Evolutionary conservation across 2,329 filamentous ascomycete species (phyloP).

Genomic region (Kalaharituber pfeilii): DNA sequence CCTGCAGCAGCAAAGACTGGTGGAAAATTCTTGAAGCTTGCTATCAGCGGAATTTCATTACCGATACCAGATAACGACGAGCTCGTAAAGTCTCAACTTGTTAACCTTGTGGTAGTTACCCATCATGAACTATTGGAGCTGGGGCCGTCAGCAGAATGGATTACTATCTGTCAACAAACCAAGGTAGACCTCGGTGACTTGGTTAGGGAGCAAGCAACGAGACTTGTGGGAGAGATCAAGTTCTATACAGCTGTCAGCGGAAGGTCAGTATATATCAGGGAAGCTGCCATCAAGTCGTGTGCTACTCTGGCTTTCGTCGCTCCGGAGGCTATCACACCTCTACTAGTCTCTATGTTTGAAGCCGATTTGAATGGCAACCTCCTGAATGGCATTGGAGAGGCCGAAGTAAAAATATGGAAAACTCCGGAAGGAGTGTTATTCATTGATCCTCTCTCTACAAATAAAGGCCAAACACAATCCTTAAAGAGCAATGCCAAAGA

Average conservation of each 20-base stretch:
- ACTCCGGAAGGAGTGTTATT: conserved; percentile 79
- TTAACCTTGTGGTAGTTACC: conserved; percentile 59
- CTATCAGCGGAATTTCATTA: conserved; percentile 31
- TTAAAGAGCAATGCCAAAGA: conserved; percentile 78
- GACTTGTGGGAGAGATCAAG: conserved; percentile 51
- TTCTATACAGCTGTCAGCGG: conserved; percentile 30
- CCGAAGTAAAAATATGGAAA: conserved; percentile 82
- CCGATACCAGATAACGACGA: conserved; percentile 33
- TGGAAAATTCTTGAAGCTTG: conserved; percentile 43
- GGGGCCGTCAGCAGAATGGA: conserved; percentile 59
- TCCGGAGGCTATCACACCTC: conserved; percentile 60
- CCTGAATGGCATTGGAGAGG: conserved; percentile 56
- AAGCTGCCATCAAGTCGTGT: conserved; percentile 54
- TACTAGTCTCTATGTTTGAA: conserved; percentile 55
- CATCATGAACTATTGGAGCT: conserved; percentile 50
- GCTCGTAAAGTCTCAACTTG: conserved; percentile 50
- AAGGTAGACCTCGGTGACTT: conserved; percentile 69
- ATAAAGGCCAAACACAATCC: conserved; percentile 47
- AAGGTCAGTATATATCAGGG: conserved; percentile 1
- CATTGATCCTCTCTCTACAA: conserved; percentile 53
- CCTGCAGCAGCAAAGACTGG: conserved; percentile 48
- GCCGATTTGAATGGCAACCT: conserved; percentile 54
- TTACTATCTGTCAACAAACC: conserved; percentile 64
- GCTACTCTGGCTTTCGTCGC: conserved; percentile 89
- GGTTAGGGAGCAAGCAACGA: conserved; percentile 44